Percentiles rank a stretch among this genome's conserved stretches.
Evolutionary conservation across 257 asterid species (phyloP).

Genomic region (Solanum boliviense): DNA sequence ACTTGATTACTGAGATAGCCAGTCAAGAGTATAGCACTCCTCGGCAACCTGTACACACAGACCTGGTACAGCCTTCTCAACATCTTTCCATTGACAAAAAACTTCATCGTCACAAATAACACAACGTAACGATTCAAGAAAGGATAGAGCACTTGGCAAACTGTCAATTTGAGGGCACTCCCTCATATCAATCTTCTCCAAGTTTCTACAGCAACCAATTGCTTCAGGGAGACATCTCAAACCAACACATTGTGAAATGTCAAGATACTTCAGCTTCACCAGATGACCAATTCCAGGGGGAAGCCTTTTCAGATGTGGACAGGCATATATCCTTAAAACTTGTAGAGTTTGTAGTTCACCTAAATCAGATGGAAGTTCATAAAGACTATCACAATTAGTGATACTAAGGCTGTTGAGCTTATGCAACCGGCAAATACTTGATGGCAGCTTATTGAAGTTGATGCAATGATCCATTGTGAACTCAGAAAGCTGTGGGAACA

Average conservation of each 20-base stretch:
- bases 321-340: conserved; percentile 56
- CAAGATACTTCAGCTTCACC: conserved; percentile 44
- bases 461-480: conserved; percentile 87
- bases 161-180: conserved; percentile 53
- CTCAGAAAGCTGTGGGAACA: conserved; percentile 76
- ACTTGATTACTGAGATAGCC: conserved; percentile 47
- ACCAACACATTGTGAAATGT: conserved; percentile 65
- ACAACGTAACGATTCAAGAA: conserved; percentile 28
- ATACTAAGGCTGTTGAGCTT: conserved; percentile 57
- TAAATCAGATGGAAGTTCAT: conserved; percentile 50
- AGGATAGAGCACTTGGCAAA: conserved; percentile 42
- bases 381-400: conserved; percentile 71
- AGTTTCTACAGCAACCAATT: conserved; percentile 47
- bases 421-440: conserved; percentile 49
- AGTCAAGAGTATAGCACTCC: conserved; percentile 69
- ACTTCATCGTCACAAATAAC: conserved; percentile 75
- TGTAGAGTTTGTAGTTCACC: conserved; percentile 39
- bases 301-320: conserved; percentile 59
- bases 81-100: conserved; percentile 51
- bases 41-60: conserved; percentile 59
- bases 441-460: conserved; percentile 51
- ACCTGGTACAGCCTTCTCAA: conserved; percentile 42
- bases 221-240: conserved; percentile 61
- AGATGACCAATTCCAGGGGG: conserved; percentile 44
- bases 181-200: conserved; percentile 88